phyloP scores from a whole-genome alignment of 2,329 filamentous ascomycete species.

The Penicillium nordicum region DNA sequence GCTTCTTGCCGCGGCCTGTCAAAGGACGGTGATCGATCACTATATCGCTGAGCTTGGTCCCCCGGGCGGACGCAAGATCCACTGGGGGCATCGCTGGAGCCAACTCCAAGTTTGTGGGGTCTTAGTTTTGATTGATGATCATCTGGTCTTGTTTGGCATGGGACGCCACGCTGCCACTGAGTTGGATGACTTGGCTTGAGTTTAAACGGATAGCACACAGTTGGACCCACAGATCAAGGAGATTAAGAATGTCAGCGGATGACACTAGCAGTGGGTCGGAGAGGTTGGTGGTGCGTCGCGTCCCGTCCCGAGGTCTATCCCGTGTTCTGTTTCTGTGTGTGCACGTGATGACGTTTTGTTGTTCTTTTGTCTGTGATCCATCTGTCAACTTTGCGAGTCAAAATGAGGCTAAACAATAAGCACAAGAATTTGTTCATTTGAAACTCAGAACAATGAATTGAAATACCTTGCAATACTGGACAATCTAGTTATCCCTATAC shows the following conservation, averaged over 20 bases:
- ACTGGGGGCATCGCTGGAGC: not conserved
- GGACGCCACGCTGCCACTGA: not conserved
- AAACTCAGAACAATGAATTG: not conserved
- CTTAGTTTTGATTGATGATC: not conserved
- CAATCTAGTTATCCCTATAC: not conserved
- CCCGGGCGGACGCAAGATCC: not conserved
- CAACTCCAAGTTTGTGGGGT: not conserved
- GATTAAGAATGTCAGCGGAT: not conserved
- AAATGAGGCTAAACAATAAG: not conserved
- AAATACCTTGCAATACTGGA: not conserved
- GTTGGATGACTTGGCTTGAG: not conserved
- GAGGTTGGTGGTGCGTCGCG: not conserved
- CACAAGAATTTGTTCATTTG: not conserved
- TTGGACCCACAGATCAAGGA: not conserved
- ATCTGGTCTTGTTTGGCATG: not conserved
- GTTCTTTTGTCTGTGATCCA: not conserved
- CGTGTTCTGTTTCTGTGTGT: not conserved
- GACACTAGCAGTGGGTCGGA: not conserved
- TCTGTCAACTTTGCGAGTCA: not conserved
- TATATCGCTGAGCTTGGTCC: not conserved
- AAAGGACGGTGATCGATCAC: not conserved
- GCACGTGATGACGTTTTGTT: not conserved
- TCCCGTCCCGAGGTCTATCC: not conserved
- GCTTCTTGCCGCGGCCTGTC: slow-evolving; percentile 1
- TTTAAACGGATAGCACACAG: not conserved